A percentile compares a stretch with the other conserved stretches of the same genome.
Evolutionary conservation across 2,329 filamentous ascomycete genomes (phyloP).

Genomic region (Claviceps cyperi): DNA sequence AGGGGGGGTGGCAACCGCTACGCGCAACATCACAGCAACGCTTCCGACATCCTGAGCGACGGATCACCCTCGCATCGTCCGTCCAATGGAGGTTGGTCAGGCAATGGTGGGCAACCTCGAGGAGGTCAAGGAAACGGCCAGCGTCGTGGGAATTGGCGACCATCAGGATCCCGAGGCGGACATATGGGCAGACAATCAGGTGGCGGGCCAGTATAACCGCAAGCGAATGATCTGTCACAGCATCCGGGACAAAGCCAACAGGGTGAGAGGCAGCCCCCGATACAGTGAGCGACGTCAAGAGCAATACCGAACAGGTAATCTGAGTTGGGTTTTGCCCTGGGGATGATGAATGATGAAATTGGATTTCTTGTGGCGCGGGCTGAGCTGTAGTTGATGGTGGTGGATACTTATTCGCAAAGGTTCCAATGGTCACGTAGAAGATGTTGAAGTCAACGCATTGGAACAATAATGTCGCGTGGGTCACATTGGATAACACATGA

Average conservation of each 20-base stretch:
- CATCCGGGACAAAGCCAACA: neutral
- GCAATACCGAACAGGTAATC: too few relatives aligned
- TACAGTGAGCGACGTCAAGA: neutral
- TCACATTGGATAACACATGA: too few relatives aligned
- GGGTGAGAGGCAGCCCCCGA: neutral
- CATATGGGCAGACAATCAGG: neutral
- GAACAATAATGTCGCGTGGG: too few relatives aligned
- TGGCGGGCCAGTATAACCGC: neutral
- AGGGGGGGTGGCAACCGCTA: slow-evolving; percentile 5
- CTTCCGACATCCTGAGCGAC: slow-evolving; percentile 1
- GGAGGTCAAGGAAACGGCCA: slow-evolving; percentile 8
- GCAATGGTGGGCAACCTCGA: slow-evolving; percentile 6
- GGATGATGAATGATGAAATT: too few relatives aligned
- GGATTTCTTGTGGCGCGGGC: too few relatives aligned
- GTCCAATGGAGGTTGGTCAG: slow-evolving; percentile 3
- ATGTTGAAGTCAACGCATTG: too few relatives aligned
- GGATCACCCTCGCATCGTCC: neutral
- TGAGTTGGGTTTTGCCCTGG: too few relatives aligned
- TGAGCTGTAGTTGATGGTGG: too few relatives aligned
- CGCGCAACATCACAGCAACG: neutral
- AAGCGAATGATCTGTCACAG: neutral
- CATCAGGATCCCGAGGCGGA: neutral
- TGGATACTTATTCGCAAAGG: too few relatives aligned
- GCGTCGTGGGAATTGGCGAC: slow-evolving; percentile 3
- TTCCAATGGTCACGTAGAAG: too few relatives aligned